Conservation (phyloP, 768 basidiomycete genomes). For the Panellus pusillus region DNA sequence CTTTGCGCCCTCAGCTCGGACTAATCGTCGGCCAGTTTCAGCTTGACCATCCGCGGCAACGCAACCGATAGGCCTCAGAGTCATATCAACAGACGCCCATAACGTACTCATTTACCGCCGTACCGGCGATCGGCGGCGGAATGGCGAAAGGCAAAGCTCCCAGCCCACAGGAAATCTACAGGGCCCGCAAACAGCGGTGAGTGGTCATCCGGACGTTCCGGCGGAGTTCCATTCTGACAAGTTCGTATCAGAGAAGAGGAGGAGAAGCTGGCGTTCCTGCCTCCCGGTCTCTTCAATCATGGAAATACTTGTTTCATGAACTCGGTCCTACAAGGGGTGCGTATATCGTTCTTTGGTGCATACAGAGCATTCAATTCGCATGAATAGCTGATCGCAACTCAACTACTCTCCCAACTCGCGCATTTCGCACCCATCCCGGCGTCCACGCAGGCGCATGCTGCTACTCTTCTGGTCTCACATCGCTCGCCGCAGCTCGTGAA, state of each 20-base stretch:
- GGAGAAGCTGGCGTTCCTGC: slow-evolving; percentile 59
- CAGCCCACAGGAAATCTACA: slow-evolving; percentile 17
- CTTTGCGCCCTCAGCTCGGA: too few relatives aligned
- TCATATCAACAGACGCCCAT: too few relatives aligned
- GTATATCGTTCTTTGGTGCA: slow-evolving; percentile 32
- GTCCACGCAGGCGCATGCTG: slow-evolving; percentile 38
- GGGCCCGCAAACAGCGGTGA: slow-evolving; percentile 15
- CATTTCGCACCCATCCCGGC: slow-evolving; percentile 52
- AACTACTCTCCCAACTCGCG: slow-evolving; percentile 56
- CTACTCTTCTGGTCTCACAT: slow-evolving; percentile 41
- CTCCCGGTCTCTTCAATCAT: slow-evolving; percentile 77
- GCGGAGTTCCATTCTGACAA: not conserved
- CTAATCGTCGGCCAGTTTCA: too few relatives aligned
- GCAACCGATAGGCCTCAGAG: too few relatives aligned
- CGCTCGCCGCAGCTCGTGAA: slow-evolving; percentile 73
- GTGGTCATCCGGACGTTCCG: not conserved
- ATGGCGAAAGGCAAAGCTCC: slow-evolving; percentile 17
- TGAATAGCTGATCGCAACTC: slow-evolving; percentile 67
- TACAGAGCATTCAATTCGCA: slow-evolving; percentile 2
- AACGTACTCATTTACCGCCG: not conserved
- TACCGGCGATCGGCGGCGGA: not conserved
- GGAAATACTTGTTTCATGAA: slow-evolving; percentile 97
- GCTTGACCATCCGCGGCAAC: too few relatives aligned
- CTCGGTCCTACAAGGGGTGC: slow-evolving; percentile 85
- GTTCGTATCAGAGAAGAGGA: slow-evolving; percentile 49